These are phyloP conservation scores for Aureobasidium vineae DNA, from an alignment of 2,329 filamentous ascomycete species.

Conservation along the genomic window DNA sequence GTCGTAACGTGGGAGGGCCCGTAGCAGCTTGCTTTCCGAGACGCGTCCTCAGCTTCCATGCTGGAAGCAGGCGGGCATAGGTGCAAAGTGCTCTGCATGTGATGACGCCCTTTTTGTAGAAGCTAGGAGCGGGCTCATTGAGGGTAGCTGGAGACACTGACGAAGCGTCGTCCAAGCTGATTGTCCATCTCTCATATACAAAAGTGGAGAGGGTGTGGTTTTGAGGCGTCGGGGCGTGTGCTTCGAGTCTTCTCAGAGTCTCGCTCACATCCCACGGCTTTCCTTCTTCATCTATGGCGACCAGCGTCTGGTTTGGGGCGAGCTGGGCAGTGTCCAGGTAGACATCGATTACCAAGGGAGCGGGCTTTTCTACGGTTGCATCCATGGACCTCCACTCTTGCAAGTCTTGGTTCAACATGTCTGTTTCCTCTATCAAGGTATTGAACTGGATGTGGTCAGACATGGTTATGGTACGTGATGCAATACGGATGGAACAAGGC, in stretches of 20 bases:
- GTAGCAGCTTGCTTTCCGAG: conserved; percentile 66
- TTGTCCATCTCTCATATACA: conserved; percentile 84
- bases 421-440: conserved; percentile 88
- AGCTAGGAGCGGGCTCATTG: conserved; percentile 67
- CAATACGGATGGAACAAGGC: background rate
- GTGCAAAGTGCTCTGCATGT: conserved; percentile 88
- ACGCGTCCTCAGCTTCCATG: conserved; percentile 79
- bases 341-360: conserved; percentile 83
- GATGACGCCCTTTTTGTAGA: conserved; percentile 97
- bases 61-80: conserved; percentile 76
- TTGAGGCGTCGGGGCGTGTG: conserved; percentile 50
- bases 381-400: conserved; percentile 78
- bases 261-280: conserved; percentile 92
- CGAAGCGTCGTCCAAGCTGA: conserved; percentile 69
- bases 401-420: conserved; percentile 79
- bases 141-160: conserved; percentile 56
- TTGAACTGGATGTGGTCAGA: conserved; percentile 68
- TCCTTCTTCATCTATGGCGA: conserved; percentile 81
- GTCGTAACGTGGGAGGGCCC: conserved; percentile 59
- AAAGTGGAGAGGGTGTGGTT: conserved; percentile 61
- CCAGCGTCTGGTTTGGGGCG: conserved; percentile 79
- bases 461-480: background rate
- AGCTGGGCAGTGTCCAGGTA: conserved; percentile 66
- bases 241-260: conserved; percentile 66
- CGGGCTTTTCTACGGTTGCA: conserved; percentile 71